These are phyloP conservation scores for Cryphonectria radicalis DNA, from an alignment of 2,329 filamentous ascomycete genomes.

Conservation along the genomic window DNA sequence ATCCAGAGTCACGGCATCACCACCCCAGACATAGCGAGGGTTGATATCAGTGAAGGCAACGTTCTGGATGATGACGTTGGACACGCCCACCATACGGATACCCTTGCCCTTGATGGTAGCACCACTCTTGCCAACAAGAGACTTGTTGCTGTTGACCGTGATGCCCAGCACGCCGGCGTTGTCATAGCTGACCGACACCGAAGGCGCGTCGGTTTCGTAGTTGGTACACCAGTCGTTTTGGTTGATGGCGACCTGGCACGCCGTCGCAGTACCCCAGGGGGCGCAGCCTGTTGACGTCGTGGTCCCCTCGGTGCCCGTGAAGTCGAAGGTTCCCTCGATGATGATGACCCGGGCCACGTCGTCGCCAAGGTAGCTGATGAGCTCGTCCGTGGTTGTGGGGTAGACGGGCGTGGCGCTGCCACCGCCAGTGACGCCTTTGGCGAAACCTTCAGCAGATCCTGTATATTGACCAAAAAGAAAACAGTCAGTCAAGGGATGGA, in stretches of 20 bases:
- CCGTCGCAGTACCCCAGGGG: conserved; percentile 57
- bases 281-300: conserved; percentile 59
- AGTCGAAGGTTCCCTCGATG: conserved; percentile 60
- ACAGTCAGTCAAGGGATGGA: background rate
- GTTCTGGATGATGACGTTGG: conserved; percentile 66
- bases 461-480: conserved; percentile 14
- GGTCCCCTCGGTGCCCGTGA: conserved; percentile 58
- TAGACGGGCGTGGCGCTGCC: conserved; percentile 58
- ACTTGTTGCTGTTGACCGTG: conserved; percentile 61
- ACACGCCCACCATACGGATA: conserved; percentile 51
- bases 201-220: conserved; percentile 57
- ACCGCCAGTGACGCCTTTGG: conserved; percentile 62
- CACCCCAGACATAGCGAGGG: conserved; percentile 63
- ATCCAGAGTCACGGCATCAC: conserved; percentile 60
- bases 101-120: conserved; percentile 62
- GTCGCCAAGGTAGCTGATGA: conserved; percentile 63
- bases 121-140: conserved; percentile 56
- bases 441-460: conserved; percentile 48
- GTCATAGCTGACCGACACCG: conserved; percentile 49
- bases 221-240: conserved; percentile 62
- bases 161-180: conserved; percentile 57
- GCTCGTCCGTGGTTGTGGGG: conserved; percentile 57
- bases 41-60: conserved; percentile 60
- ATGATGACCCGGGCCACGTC: conserved; percentile 59
- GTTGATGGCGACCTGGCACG: conserved; percentile 64